These are phyloP conservation scores for Kurtzmaniella natalensis DNA, from an alignment of 1,139 yeast genomes.

Conservation along the genomic window DNA sequence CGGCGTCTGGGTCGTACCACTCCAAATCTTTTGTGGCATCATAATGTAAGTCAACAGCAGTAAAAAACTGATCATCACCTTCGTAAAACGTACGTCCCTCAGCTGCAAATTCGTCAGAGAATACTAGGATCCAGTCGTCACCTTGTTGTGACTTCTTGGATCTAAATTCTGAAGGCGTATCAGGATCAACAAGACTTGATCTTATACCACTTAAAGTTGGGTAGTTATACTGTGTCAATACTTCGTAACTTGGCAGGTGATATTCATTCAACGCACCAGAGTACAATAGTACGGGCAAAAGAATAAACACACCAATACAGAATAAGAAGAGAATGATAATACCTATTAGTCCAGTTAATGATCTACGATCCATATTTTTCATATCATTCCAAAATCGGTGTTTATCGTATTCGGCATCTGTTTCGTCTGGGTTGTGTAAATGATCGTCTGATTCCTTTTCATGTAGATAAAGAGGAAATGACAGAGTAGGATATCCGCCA, in stretches of 20 bases:
- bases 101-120: constrained; percentile 26
- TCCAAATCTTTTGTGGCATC: constrained; percentile 30
- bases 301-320: constrained; percentile 20
- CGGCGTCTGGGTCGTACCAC: constrained; percentile 32
- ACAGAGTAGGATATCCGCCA: constrained; percentile 29
- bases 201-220: constrained; percentile 22
- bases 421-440: constrained; percentile 29
- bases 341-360: constrained; percentile 21
- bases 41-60: constrained; percentile 24
- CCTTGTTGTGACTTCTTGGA: constrained; percentile 16
- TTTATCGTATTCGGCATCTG: constrained; percentile 27
- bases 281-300: constrained; percentile 25
- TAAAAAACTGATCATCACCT: constrained; percentile 29
- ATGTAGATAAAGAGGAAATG: constrained; percentile 26
- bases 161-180: constrained; percentile 19
- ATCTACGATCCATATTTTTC: constrained; percentile 21
- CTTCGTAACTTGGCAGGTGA: constrained; percentile 17
- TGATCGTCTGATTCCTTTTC: constrained; percentile 29
- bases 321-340: constrained; percentile 15
- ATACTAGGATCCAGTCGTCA: constrained; percentile 22
- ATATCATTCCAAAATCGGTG: constrained; percentile 22
- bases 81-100: constrained; percentile 29
- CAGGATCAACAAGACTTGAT: constrained; percentile 24
- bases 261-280: constrained; percentile 16
- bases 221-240: constrained; percentile 20